Evolutionary conservation across 2,329 filamentous ascomycete genomes (phyloP), one percentile per base, ranked within the genome.

Genomic region (Emericellopsis atlantica): DNA sequence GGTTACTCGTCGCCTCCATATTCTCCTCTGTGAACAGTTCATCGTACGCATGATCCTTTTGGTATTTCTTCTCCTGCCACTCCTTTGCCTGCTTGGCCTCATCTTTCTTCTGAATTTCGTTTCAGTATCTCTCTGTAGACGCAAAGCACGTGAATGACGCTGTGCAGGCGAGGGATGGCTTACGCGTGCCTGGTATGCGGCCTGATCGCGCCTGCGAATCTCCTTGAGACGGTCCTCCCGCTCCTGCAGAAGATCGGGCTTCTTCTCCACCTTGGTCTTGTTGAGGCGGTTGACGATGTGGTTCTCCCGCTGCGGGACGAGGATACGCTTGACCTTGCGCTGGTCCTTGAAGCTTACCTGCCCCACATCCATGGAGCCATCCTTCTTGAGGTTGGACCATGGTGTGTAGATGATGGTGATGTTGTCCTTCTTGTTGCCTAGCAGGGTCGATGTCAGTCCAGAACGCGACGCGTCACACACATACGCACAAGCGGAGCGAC

Each of bases 401-500:
- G 92, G 92, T 5, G 92, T 98, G 66, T 98, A 98, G 55, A 98
- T 93, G 55, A 98, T 62, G 14, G 88, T 94, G 53, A 98, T 70
- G 62, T 96, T 96, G 61, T 96, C 90, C 62, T 95, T 96, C 65
- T 98, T 98, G 69, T 98, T 98, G 48, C 92, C 84, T 89, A 44
- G 6, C 26, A 9, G 11, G 2, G 15, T 15, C 12, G 16, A 1
- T 7, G 34, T 41, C 14, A 41, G 40, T 21, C 21, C 2, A 36
- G n/a, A 29, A 29, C 4, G 24, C 6, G 1, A 11, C 1, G 11
- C 42, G n/a, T 14, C n/a, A 8, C 21, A 18, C 24, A 15, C 32
- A 36, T 24, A 26, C 16, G 29, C 24, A 26, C 29, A 34, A 32
- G 24, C 40, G 35, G 51, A 22, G n/a, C 11, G 34, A 14, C n/a